Evolutionary conservation across 2,329 filamentous ascomycete species (phyloP), one percentile per base, ranked within the genome.

Genomic region (Fusarium compactum): DNA sequence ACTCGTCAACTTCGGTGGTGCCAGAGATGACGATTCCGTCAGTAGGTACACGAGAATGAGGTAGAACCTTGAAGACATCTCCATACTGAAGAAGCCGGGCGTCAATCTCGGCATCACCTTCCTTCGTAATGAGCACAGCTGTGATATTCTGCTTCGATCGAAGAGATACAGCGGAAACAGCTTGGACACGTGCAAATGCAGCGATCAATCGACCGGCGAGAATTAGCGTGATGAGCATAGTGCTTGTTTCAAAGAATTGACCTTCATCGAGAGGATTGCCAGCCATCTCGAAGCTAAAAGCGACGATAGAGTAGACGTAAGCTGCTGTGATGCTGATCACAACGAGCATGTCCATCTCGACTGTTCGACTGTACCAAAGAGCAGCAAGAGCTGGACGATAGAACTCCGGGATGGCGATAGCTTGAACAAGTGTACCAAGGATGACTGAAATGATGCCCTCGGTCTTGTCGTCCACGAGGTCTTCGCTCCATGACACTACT

Each of bases 1-100:
- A 90, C 74, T 91, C 89, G 61, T 92, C 86, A 1, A 91, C 82
- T 58, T 90, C 88, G 8, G 84, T 87, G 1, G 78, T 79, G 0
- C 90, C 89, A 15, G 74, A 78, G 0, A 86, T 64, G 3, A 91
- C 83, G 0, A 81, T 78, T 0, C 88, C 90, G 62, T 92, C 89
- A 0, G 89, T 91, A 1, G 85, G 82, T 2, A 91, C 80, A 4
- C 78, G 78, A 0, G 82, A 81, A 59, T 90, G 82, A 0, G 88
- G 84, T 0, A 77, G 69, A 18, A 90, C 81, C 25, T 80, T 83
- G 76, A 91, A 85, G 0, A 74, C 70, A 68, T 91, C 89, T 1
- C 86, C 87, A 58, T 86, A 87, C 57, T 91, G 87, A 5, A 91
- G 79, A 0, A 91, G 81, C 0, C 80, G 80, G 6, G 81, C 80